Base-by-base conservation (phyloP, 176 grass and related monocot genomes). In the Neostapfia colusana region DNA sequence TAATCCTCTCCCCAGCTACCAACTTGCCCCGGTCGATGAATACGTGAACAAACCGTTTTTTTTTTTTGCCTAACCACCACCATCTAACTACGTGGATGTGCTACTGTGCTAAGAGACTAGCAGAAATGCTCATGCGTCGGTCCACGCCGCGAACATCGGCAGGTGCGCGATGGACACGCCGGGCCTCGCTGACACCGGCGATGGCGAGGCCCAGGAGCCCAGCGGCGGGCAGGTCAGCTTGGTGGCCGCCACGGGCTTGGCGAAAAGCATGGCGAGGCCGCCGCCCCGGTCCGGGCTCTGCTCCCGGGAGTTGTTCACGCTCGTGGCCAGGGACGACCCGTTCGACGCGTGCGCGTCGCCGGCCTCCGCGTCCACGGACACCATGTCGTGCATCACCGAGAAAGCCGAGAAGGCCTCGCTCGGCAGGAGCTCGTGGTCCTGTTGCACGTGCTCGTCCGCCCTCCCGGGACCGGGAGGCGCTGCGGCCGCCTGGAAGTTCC, bases 111-210 rank as follows among this genome's bases (percentile, higher is more conserved):
- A 31, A n/a, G n/a, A n/a, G n/a, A n/a, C n/a, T n/a, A n/a, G n/a
- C n/a, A n/a, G n/a, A 21, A 6, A 4, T 38, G 7, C 13, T 94
- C 82, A 98, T 1, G 87, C 83, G 81, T 95, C 95, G 0, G 91
- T 88, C 95, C 95, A 99, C 36, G 92, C 83, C 34, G 92, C 65
- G 57, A 95, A 99, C 78, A 95, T 31, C 3, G 95, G 89, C 83
- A 95, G 67, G 77, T 95, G 92, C 38, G 87, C 77, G 71, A 95
- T 88, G 42, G 96, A 91, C 63, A 92, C 77, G 35, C 2, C 73
- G 28, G 89, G 74, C 51, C 89, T 58, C 16, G 84, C 60, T 16
- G 79, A 79, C 27, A 31, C 60, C 16, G 91, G 69, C 39, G 87
- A 8, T 1, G 92, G 49, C 45, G 73, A 65, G 0, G 78, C 71